Conservation (phyloP, 2,329 filamentous ascomycete species). For the Pseudogymnoascus sp. region DNA sequence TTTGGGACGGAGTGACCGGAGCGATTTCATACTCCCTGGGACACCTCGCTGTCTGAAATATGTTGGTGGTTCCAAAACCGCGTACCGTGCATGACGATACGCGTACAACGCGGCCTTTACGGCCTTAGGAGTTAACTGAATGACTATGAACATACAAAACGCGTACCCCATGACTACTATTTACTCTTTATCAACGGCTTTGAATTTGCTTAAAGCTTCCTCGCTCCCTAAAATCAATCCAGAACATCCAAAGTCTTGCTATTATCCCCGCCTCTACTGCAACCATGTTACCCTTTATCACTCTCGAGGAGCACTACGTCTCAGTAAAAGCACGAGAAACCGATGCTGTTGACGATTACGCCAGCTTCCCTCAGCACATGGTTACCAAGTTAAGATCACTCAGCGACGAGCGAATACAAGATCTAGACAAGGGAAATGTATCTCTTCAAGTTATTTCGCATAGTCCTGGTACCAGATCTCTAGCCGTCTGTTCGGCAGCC, state of each 20-base stretch:
- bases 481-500: constrained; percentile 14
- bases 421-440: constrained; percentile 23
- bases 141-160: not conserved
- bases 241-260: not conserved
- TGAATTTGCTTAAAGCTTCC: not conserved
- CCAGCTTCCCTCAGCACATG: constrained; percentile 21
- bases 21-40: not conserved
- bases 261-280: not conserved
- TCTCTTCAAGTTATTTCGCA: constrained; percentile 22
- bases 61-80: not conserved
- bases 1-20: not conserved
- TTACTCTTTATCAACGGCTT: not conserved
- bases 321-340: constrained; percentile 15
- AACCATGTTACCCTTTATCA: constrained; percentile 26
- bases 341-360: constrained; percentile 15
- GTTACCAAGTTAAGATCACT: constrained; percentile 20
- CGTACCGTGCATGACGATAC: not conserved
- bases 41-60: not conserved
- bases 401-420: constrained; percentile 21
- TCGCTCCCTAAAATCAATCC: not conserved
- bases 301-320: constrained; percentile 35
- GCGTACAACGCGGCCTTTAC: not conserved
- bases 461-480: constrained; percentile 17
- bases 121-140: not conserved
- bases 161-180: not conserved